A percentile compares a stretch with the other conserved stretches of the same genome.
phyloP scores from a whole-genome alignment of 805 yeast genomes.

The Metschnikowia cubensis region DNA sequence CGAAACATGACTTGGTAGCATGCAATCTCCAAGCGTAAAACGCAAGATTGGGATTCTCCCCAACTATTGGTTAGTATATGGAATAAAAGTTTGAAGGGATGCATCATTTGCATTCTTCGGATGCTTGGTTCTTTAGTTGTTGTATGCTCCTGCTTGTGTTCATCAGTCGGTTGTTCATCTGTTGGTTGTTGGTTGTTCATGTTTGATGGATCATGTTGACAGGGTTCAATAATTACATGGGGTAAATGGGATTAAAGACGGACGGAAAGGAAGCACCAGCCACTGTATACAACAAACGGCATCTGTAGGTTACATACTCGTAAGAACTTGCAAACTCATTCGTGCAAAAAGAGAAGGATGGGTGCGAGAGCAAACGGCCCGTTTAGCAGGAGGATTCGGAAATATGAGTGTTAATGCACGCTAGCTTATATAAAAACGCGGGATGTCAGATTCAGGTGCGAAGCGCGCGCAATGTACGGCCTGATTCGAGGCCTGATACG shows the following conservation, averaged over 20 bases:
- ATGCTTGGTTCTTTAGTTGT: too few relatives aligned
- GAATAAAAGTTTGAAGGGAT: too few relatives aligned
- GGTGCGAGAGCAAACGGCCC: background rate
- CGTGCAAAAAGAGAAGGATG: constrained; percentile 1
- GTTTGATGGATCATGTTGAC: too few relatives aligned
- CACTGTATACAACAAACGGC: too few relatives aligned
- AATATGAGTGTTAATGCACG: constrained; percentile 5
- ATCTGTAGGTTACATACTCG: background rate
- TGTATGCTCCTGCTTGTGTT: too few relatives aligned
- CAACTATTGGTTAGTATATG: constrained; percentile 34
- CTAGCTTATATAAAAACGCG: constrained; percentile 3
- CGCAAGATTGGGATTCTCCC: constrained; percentile 53
- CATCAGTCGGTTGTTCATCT: too few relatives aligned
- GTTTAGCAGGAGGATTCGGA: constrained; percentile 1
- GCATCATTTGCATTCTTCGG: too few relatives aligned
- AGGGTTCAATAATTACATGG: too few relatives aligned
- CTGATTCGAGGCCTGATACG: background rate
- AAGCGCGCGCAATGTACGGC: constrained; percentile 1
- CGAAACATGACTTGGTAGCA: constrained; percentile 35
- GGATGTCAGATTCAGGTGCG: background rate
- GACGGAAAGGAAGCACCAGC: too few relatives aligned
- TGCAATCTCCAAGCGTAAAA: constrained; percentile 59
- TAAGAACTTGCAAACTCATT: constrained; percentile 7
- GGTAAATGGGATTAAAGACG: too few relatives aligned
- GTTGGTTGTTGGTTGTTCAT: too few relatives aligned